Base-by-base conservation (phyloP, 2,329 filamentous ascomycete species). In the Fusarium buxicola region DNA sequence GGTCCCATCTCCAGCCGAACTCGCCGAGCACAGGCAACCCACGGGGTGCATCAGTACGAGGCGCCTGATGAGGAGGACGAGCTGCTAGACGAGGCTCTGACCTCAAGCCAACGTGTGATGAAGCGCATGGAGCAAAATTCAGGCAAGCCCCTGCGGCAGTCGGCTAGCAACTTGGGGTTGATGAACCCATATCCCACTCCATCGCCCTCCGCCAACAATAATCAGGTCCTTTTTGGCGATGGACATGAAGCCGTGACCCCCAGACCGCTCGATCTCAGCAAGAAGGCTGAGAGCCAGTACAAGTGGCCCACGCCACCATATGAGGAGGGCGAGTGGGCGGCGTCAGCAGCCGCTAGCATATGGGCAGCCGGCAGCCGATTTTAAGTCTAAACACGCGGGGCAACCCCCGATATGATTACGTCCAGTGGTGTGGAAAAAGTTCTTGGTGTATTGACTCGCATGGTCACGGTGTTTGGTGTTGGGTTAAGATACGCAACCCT, bases 271-370 rank as follows among this genome's bases (percentile, higher is more conserved):
- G 85, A 91, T 66, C 87, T 92, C 51, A 82, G 83, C 71, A 86
- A 87, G 73, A 84, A 85, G 81, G 71, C 79, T 1, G 74, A 77
- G 11, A 78, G 70, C 16, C 79, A 84, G 61, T 81, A 85, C 70
- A 95, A 97, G 78, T 97, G 94, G 90, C 94, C 94, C 4, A 98
- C 95, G 13, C 95, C 95, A 18, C 94, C 95, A 4, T 97, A 97
- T 69, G 94, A 97, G 72, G 94, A 96, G 70, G 89, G 89, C 63
- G 94, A 97, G 74, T 98, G 94, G 94, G 92, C 90, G 15, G 88
- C 90, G 8, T 89, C 91, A 36, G 91, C 92, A 27, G 87, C 92
- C 10, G 90, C 92, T 7, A 93, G 90, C 77, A 93, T 94, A 66
- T 90, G 91, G 81, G 89, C 90, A 49, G 87, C 88, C 28, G 86